Percentiles rank a stretch among this genome's conserved stretches.
Evolutionary conservation across 352 stramenopile species (phyloP).

Genomic region (Phytophthora sojae): DNA sequence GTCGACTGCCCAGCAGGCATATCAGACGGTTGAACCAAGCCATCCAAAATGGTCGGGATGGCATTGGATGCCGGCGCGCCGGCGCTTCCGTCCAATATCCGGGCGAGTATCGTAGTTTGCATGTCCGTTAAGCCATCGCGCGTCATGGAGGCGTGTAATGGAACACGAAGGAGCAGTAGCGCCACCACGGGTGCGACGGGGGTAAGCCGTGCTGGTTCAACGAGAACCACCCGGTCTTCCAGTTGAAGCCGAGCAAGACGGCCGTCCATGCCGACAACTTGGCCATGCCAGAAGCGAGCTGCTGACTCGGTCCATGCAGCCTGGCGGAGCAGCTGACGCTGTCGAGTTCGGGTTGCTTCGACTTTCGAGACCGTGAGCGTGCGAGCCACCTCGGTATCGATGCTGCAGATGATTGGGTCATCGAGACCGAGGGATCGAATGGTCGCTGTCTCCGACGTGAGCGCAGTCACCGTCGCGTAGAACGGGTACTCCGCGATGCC

Average conservation of each 20-base stretch:
- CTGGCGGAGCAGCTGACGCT: constrained; percentile 5
- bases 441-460: not conserved
- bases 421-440: not conserved
- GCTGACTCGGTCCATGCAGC: constrained; percentile 11
- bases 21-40: not conserved
- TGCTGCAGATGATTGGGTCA: not conserved
- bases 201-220: not conserved
- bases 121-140: constrained; percentile 1
- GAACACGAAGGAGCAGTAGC: constrained; percentile 2
- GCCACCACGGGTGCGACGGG: constrained; percentile 13
- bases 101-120: constrained; percentile 7
- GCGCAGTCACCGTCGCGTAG: constrained; percentile 10
- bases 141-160: constrained; percentile 3
- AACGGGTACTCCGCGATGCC: constrained; percentile 14
- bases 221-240: constrained; percentile 4
- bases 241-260: constrained; percentile 13
- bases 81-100: constrained; percentile 8
- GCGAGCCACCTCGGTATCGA: not conserved
- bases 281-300: constrained; percentile 12
- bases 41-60: constrained; percentile 11
- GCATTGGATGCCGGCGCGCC: not conserved
- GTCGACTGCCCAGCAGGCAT: not conserved
- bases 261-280: constrained; percentile 17
- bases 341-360: constrained; percentile 8
- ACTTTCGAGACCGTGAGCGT: not conserved